phyloP scores from a whole-genome alignment of 441 rosid genomes.

The Biscutella auriculata region DNA sequence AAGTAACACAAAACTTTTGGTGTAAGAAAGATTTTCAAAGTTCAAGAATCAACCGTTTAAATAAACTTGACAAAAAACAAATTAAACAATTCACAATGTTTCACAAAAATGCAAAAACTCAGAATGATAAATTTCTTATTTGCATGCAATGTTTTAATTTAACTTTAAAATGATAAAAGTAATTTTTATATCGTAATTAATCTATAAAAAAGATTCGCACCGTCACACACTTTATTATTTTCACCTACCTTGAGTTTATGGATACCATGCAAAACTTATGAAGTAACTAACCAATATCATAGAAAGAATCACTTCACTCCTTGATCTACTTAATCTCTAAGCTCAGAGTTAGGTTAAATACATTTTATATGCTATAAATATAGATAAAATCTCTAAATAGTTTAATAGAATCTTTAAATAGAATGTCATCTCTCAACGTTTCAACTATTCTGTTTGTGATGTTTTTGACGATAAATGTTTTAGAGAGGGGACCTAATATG shows the following conservation, averaged over 20 bases:
- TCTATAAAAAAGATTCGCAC: neutral
- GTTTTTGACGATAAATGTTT: neutral
- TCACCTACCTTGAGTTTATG: neutral
- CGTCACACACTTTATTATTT: neutral
- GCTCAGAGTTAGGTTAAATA: neutral
- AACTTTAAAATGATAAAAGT: too few relatives aligned
- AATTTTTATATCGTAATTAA: neutral
- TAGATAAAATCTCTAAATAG: too few relatives aligned
- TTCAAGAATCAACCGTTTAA: too few relatives aligned
- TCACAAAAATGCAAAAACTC: too few relatives aligned
- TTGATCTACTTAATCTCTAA: neutral
- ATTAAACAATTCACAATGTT: too few relatives aligned
- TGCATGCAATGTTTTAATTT: too few relatives aligned
- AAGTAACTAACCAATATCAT: slow-evolving; percentile 18
- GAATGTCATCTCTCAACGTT: slow-evolving; percentile 13
- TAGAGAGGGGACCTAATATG: too few relatives aligned
- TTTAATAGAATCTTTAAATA: neutral
- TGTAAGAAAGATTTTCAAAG: too few relatives aligned
- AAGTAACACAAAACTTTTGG: too few relatives aligned
- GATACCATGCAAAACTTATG: slow-evolving; percentile 14
- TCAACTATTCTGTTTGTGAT: slow-evolving; percentile 5
- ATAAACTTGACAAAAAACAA: too few relatives aligned
- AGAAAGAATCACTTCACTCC: slow-evolving; percentile 8
- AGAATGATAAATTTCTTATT: too few relatives aligned
- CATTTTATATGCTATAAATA: slow-evolving; percentile 5